Evolutionary conservation across 768 basidiomycete genomes (phyloP).

Genomic region (Russula sp.): DNA sequence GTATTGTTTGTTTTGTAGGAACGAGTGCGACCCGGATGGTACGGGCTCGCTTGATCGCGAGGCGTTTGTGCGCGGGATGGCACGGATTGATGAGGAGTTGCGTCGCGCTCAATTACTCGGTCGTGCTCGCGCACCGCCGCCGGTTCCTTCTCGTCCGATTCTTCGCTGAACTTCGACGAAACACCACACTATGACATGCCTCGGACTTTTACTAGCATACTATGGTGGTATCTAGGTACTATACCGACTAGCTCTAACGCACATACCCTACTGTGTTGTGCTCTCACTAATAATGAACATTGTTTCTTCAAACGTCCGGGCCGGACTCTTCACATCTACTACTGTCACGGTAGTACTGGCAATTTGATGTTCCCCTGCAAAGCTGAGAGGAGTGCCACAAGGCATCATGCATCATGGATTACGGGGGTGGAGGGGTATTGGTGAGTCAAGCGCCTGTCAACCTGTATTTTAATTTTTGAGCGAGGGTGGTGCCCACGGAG

Average conservation of each 20-base stretch:
- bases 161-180: slow-evolving; percentile 12
- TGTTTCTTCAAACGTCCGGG: neutral
- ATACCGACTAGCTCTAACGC: neutral
- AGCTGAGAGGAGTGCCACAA: too few relatives aligned
- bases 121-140: slow-evolving; percentile 6
- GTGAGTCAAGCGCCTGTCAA: too few relatives aligned
- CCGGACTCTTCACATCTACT: too few relatives aligned
- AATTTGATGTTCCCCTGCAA: too few relatives aligned
- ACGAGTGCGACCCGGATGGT: slow-evolving; percentile 56
- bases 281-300: neutral
- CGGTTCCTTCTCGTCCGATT: slow-evolving; percentile 20
- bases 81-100: slow-evolving; percentile 76
- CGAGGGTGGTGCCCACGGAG: too few relatives aligned
- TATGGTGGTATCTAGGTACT: neutral
- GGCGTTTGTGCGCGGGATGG: slow-evolving; percentile 69
- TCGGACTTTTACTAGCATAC: neutral
- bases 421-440: too few relatives aligned
- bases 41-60: slow-evolving; percentile 58
- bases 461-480: too few relatives aligned
- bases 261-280: neutral
- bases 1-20: slow-evolving; percentile 42
- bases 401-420: too few relatives aligned
- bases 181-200: neutral
- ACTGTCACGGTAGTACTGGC: too few relatives aligned
- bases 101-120: slow-evolving; percentile 45